Evolutionary conservation across 2,329 filamentous ascomycete species (phyloP).

Genomic region (Aspergillus fumigatus): DNA sequence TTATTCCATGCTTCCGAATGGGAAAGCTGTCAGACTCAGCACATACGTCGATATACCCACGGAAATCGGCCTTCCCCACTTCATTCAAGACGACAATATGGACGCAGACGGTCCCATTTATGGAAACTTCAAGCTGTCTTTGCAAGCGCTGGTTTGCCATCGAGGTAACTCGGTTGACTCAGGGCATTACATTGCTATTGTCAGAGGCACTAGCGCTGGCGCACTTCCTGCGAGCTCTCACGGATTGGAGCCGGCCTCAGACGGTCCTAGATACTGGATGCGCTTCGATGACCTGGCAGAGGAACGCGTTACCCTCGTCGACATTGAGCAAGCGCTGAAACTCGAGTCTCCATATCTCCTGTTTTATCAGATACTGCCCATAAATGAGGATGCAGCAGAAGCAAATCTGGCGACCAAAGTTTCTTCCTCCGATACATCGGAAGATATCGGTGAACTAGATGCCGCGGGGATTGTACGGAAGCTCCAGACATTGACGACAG

Average conservation of each 20-base stretch:
- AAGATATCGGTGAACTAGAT: slow-evolving; percentile 20
- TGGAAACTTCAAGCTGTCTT: slow-evolving; percentile 86
- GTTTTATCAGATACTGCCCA: slow-evolving; percentile 91
- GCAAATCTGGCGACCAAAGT: slow-evolving; percentile 32
- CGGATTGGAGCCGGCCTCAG: slow-evolving; percentile 41
- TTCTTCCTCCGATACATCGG: slow-evolving; percentile 24
- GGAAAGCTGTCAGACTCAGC: slow-evolving; percentile 65
- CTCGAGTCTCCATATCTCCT: slow-evolving; percentile 91
- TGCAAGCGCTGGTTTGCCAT: slow-evolving; percentile 92
- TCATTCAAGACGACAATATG: slow-evolving; percentile 75
- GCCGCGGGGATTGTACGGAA: slow-evolving; percentile 15
- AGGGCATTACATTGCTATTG: slow-evolving; percentile 86
- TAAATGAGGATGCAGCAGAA: slow-evolving; percentile 59
- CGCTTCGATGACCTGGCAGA: slow-evolving; percentile 83
- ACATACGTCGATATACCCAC: slow-evolving; percentile 90
- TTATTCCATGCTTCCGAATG: slow-evolving; percentile 70
- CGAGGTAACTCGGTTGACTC: slow-evolving; percentile 78
- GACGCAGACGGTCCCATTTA: slow-evolving; percentile 63
- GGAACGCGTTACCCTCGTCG: slow-evolving; percentile 67
- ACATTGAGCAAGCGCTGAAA: slow-evolving; percentile 71
- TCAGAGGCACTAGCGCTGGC: slow-evolving; percentile 61
- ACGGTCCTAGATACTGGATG: slow-evolving; percentile 76
- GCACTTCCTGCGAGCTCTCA: slow-evolving; percentile 22
- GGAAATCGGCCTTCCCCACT: slow-evolving; percentile 77
- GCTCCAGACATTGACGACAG: slow-evolving; percentile 14